Conservation (phyloP, 257 asterid genomes). For the Datura wrightii region DNA sequence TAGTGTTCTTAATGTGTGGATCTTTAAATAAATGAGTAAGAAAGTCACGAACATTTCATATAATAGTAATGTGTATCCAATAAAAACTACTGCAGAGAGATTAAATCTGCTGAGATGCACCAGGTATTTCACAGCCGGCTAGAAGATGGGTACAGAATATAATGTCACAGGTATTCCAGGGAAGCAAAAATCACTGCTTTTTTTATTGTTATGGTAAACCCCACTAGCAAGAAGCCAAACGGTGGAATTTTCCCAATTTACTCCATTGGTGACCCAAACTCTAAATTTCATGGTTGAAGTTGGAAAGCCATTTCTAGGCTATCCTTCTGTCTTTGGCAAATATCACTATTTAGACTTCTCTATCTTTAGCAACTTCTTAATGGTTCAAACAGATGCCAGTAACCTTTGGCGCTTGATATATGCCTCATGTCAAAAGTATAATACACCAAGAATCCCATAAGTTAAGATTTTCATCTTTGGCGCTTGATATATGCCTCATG, state of each 20-base stretch:
- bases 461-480: too few species aligned
- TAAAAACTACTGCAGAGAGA: neutral
- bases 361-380: too few species aligned
- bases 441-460: too few species aligned
- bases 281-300: neutral
- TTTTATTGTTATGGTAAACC: neutral
- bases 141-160: neutral
- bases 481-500: too few species aligned
- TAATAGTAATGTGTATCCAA: neutral
- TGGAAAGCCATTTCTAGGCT: neutral
- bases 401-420: too few species aligned
- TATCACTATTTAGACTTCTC: too few species aligned
- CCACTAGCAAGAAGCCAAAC: neutral
- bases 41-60: neutral
- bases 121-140: neutral
- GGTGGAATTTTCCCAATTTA: neutral
- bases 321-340: neutral
- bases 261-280: neutral
- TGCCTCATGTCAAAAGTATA: too few species aligned
- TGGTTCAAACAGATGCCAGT: too few species aligned
- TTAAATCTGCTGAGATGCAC: neutral
- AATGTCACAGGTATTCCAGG: neutral
- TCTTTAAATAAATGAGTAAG: neutral
- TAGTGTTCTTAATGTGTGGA: neutral
- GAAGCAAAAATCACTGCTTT: neutral